Evolutionary conservation across 306 rosid species (phyloP), one percentile per base, ranked within the genome.

Genomic region (Oxytropis ochrocephala): DNA sequence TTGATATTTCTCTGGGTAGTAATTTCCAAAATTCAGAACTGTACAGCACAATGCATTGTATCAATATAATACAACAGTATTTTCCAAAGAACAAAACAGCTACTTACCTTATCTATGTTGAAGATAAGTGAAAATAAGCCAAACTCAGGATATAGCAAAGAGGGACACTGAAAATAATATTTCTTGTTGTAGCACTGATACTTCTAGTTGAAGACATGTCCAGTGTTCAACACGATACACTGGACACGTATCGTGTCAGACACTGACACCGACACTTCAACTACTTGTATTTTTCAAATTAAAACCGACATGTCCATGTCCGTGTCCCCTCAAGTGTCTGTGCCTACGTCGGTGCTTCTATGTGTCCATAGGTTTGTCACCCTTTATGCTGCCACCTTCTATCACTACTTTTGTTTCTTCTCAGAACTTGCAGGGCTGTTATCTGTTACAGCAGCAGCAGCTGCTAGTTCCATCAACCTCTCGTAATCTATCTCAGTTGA

Each of bases 401-500:
- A 55, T 54, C 44, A 64, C 44, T 19, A 64, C 35, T 71, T 77
- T 58, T 66, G 86, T 73, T 75, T 82, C 81, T 75, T 78, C 73
- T 78, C 86, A 54, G 86, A 82, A 53, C 54, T 75, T 5, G 70
- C 65, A 71, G 68, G 74, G 68, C 65, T 70, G 39, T 33, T 66
- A 52, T 82, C 76, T 61, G 80, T 58, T 33, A 70, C 72, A 64
- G 75, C 42, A 21, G 77, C 67, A 27, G 70, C 64, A 36, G 76
- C 76, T 58, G 80, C 83, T 54, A 78, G 58, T 61, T 78, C 81
- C 83, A 82, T 82, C 68, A 82, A 70, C 65, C 86, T 66, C 73
- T 82, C 83, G 36, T 70, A 78, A 71, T 82, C 86, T 75, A 82
- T 75, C 71, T 82, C 86, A 2, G 73, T 78, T 3, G 83, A 78